phyloP scores from a whole-genome alignment of 495 filamentous ascomycete genomes.

The Penicillium dipodomyicola region DNA sequence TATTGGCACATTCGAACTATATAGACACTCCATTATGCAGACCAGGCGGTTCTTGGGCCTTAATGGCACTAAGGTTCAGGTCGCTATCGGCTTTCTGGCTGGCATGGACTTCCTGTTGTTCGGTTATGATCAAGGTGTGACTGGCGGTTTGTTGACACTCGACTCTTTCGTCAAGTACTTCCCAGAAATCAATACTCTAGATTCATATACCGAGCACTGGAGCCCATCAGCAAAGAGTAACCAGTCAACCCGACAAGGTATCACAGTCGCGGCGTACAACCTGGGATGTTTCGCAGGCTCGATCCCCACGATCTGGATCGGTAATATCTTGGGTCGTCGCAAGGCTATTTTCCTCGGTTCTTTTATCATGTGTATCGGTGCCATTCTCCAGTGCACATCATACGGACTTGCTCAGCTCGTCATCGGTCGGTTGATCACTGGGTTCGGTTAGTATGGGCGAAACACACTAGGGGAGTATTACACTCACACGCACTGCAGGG shows the following conservation, averaged over 20 bases:
- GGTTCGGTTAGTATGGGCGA: conserved; percentile 49
- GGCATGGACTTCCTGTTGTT: conserved; percentile 68
- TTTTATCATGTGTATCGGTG: conserved; percentile 56
- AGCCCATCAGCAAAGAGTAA: conserved; percentile 28
- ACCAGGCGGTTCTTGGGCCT: conserved; percentile 58
- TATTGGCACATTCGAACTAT: conserved; percentile 4
- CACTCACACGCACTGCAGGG: conserved; percentile 16
- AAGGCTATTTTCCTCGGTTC: conserved; percentile 57
- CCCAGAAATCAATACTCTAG: conserved; percentile 53
- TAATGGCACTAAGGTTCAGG: conserved; percentile 61
- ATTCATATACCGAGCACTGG: conserved; percentile 25
- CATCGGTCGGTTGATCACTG: conserved; percentile 58
- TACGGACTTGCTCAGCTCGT: conserved; percentile 64
- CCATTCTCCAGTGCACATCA: conserved; percentile 61
- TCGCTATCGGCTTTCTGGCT: conserved; percentile 65
- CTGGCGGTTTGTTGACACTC: conserved; percentile 58
- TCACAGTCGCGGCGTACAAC: conserved; percentile 64
- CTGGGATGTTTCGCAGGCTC: conserved; percentile 64
- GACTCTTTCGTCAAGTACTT: conserved; percentile 53
- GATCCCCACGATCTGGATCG: conserved; percentile 56
- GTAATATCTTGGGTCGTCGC: conserved; percentile 57
- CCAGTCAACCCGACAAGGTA: conserved; percentile 58
- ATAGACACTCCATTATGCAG: conserved; percentile 25
- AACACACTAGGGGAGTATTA: background rate
- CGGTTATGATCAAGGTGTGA: conserved; percentile 60